A percentile compares a stretch with the other conserved stretches of the same genome.
These are phyloP conservation scores for Linnemannia zychae DNA, from an alignment of 192 early-diverging fungal genomes.

Conservation along the genomic window DNA sequence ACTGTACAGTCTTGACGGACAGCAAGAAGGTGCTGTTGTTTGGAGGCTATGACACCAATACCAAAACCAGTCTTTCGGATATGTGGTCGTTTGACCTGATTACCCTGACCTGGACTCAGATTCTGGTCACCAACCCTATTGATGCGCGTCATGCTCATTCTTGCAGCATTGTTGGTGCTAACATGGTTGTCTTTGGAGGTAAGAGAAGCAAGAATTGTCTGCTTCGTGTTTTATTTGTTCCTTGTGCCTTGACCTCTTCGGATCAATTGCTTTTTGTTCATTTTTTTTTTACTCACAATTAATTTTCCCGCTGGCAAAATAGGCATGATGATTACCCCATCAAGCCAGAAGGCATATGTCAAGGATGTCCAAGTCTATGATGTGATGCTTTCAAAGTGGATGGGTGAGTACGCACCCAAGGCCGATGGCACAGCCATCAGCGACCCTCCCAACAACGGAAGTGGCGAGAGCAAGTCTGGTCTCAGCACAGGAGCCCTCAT, in stretches of 20 bases:
- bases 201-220: background rate
- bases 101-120: slow-evolving; percentile 39
- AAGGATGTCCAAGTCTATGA: slow-evolving; percentile 40
- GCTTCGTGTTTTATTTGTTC: background rate
- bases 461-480: background rate
- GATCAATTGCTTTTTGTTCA: background rate
- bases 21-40: slow-evolving; percentile 39
- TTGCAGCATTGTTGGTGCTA: slow-evolving; percentile 43
- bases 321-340: background rate
- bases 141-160: slow-evolving; percentile 18
- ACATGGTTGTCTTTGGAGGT: slow-evolving; percentile 47
- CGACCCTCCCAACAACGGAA: background rate
- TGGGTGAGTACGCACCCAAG: slow-evolving; percentile 34
- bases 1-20: slow-evolving; percentile 41
- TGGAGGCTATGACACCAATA: slow-evolving; percentile 35
- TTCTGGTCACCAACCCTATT: slow-evolving; percentile 5
- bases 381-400: slow-evolving; percentile 29
- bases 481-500: slow-evolving; percentile 14
- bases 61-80: slow-evolving; percentile 14
- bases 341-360: background rate
- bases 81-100: slow-evolving; percentile 46
- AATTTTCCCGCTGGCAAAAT: background rate
- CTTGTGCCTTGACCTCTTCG: background rate
- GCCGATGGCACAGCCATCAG: slow-evolving; percentile 24
- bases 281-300: background rate